These are phyloP conservation scores for Pseudovirgaria hyperparasitica DNA, from an alignment of 2,329 filamentous ascomycete species.

Conservation along the genomic window DNA sequence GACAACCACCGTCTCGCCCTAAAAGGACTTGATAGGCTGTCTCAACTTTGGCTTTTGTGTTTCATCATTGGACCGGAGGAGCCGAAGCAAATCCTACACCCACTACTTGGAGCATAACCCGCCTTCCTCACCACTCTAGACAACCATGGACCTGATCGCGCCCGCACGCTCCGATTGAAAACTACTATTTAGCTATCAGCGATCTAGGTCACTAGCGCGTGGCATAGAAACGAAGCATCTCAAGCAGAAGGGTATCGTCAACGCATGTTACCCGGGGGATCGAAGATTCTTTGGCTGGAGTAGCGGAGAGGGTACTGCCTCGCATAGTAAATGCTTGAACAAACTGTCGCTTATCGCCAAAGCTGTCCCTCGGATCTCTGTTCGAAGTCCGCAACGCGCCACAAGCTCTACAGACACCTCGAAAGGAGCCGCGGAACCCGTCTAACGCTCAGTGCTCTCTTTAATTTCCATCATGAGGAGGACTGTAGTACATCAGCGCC, in stretches of 20 bases:
- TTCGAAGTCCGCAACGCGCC: too few species aligned
- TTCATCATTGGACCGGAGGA: not conserved
- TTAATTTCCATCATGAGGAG: too few species aligned
- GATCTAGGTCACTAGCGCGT: not conserved
- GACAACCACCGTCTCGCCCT: constrained; percentile 1
- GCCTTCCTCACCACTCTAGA: not conserved
- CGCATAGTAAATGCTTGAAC: not conserved
- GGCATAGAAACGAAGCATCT: not conserved
- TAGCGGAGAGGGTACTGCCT: not conserved
- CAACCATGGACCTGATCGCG: not conserved
- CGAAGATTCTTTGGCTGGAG: not conserved
- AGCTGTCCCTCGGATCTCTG: constrained; percentile 2
- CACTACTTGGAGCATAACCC: not conserved
- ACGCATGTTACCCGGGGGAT: constrained; percentile 1
- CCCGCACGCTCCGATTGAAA: constrained; percentile 4
- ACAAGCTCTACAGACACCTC: too few species aligned
- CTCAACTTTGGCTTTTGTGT: constrained; percentile 3
- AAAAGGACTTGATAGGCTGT: constrained; percentile 1
- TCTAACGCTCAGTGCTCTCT: too few species aligned
- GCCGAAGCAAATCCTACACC: constrained; percentile 1
- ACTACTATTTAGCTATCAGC: constrained; percentile 1
- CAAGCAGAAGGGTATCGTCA: constrained; percentile 1
- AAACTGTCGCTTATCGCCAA: not conserved
- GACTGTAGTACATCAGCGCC: too few species aligned
- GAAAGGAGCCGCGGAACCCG: too few species aligned